A percentile compares a stretch with the other conserved stretches of the same genome.
These are phyloP conservation scores for Arthroderma sp. DNA, from an alignment of 2,329 filamentous ascomycete genomes.

Conservation along the genomic window DNA sequence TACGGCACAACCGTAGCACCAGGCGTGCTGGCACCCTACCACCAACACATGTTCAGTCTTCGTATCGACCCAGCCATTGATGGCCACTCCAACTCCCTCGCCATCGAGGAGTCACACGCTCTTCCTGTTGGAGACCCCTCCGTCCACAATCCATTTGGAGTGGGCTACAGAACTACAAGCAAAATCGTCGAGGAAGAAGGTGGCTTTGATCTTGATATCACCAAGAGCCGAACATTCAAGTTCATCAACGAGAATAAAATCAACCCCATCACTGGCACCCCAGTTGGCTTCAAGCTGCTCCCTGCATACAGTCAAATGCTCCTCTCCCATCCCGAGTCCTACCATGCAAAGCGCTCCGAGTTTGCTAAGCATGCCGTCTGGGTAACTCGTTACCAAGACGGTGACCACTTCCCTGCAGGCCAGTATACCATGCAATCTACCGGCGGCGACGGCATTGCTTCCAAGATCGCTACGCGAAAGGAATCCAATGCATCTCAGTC, in stretches of 20 bases:
- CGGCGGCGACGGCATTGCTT: conserved; percentile 34
- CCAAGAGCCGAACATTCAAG: conserved; percentile 40
- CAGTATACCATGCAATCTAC: conserved; percentile 42
- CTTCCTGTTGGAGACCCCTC: conserved; percentile 40
- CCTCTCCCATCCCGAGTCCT: conserved; percentile 40
- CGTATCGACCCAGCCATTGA: conserved; percentile 50
- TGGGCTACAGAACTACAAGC: conserved; percentile 37
- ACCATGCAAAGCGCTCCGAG: conserved; percentile 39
- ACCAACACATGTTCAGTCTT: conserved; percentile 62
- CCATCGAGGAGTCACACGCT: conserved; percentile 44
- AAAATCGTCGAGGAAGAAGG: conserved; percentile 35
- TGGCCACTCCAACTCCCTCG: conserved; percentile 40
- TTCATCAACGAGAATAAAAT: conserved; percentile 41
- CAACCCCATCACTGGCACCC: conserved; percentile 41
- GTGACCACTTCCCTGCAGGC: conserved; percentile 40
- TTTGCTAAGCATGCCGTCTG: conserved; percentile 45
- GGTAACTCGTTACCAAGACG: conserved; percentile 40
- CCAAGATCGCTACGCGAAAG: conserved; percentile 27
- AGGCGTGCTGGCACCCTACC: conserved; percentile 53
- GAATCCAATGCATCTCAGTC: conserved; percentile 19
- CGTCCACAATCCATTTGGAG: conserved; percentile 38
- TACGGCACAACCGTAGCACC: conserved; percentile 55
- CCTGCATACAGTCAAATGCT: conserved; percentile 44
- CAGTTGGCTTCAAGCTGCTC: conserved; percentile 44
- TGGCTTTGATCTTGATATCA: conserved; percentile 34